Percentiles rank a stretch among this genome's conserved stretches.
Evolutionary conservation across 208 protist genomes (phyloP).

Genomic region (Leishmania turanica): DNA sequence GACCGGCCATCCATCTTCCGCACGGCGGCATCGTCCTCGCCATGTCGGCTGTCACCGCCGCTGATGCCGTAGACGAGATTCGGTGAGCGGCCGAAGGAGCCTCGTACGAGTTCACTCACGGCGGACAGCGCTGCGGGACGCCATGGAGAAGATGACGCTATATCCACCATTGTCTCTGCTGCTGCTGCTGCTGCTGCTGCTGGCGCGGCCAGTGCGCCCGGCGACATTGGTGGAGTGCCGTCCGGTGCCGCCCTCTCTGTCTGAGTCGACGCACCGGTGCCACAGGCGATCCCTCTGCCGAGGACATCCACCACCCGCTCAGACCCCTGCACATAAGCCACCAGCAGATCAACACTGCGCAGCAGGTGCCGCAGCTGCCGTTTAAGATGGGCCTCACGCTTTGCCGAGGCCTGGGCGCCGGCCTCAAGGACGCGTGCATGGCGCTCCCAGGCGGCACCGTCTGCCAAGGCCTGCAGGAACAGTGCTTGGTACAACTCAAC

Average conservation of each 20-base stretch:
- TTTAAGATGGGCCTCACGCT: slow-evolving; percentile 14
- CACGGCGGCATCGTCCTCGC: not conserved
- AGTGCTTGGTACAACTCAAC: slow-evolving; percentile 17
- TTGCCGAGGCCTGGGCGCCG: not conserved
- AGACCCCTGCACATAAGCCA: slow-evolving; percentile 9
- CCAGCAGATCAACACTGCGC: slow-evolving; percentile 10
- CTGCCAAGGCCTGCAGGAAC: slow-evolving; percentile 24
- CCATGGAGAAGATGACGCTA: not conserved
- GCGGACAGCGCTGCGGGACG: slow-evolving; percentile 3
- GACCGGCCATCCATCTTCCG: not conserved
- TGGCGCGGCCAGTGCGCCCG: not conserved
- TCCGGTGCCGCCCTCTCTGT: not conserved
- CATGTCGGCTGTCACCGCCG: not conserved
- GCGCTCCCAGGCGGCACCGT: slow-evolving; percentile 25
- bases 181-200: not conserved
- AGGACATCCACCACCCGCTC: not conserved
- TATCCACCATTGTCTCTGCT: not conserved
- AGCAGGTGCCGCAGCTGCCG: slow-evolving; percentile 12
- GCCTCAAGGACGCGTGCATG: slow-evolving; percentile 5
- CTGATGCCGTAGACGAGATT: slow-evolving; percentile 8
- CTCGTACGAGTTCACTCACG: slow-evolving; percentile 20
- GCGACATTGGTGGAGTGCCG: not conserved
- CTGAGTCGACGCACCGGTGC: not conserved
- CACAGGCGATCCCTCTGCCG: not conserved
- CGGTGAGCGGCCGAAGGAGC: slow-evolving; percentile 18